Evolutionary conservation across 2,329 filamentous ascomycete species (phyloP).

Genomic region (Sordariomycetes sp.): DNA sequence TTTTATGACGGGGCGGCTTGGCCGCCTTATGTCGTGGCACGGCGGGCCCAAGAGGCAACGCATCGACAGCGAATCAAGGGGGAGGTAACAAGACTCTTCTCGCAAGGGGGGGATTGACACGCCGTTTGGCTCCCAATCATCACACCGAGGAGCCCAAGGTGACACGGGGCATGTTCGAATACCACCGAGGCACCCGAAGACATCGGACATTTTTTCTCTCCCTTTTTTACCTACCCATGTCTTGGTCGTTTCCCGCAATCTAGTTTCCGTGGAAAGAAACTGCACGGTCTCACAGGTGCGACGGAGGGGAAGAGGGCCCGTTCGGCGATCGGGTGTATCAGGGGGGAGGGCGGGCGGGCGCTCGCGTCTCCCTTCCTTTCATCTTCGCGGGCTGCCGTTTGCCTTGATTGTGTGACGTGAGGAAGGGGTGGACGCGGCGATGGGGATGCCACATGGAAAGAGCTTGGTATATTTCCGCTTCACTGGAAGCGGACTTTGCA

Average conservation of each 20-base stretch:
- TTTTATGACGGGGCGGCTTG: not conserved
- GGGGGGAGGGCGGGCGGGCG: not conserved
- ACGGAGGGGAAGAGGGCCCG: not conserved
- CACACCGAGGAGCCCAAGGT: not conserved
- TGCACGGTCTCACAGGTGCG: not conserved
- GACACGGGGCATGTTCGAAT: not conserved
- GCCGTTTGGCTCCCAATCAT: not conserved
- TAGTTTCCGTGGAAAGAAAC: not conserved
- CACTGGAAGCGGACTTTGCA: too few relatives aligned
- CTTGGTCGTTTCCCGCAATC: too few relatives aligned
- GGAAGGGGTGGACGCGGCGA: not conserved
- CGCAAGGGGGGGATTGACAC: not conserved
- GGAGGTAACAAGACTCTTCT: not conserved
- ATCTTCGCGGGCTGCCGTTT: not conserved
- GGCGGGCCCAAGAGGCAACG: not conserved
- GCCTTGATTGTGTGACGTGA: not conserved
- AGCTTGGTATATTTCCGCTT: too few relatives aligned
- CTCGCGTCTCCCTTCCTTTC: not conserved
- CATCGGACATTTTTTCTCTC: not conserved
- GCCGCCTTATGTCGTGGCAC: not conserved
- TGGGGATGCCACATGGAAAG: too few relatives aligned
- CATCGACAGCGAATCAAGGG: not conserved
- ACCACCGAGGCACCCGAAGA: not conserved
- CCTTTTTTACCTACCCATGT: too few relatives aligned
- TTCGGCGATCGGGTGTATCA: not conserved